Base-by-base conservation (phyloP, 2,329 filamentous ascomycete genomes). In the Colletotrichum viniferum region DNA sequence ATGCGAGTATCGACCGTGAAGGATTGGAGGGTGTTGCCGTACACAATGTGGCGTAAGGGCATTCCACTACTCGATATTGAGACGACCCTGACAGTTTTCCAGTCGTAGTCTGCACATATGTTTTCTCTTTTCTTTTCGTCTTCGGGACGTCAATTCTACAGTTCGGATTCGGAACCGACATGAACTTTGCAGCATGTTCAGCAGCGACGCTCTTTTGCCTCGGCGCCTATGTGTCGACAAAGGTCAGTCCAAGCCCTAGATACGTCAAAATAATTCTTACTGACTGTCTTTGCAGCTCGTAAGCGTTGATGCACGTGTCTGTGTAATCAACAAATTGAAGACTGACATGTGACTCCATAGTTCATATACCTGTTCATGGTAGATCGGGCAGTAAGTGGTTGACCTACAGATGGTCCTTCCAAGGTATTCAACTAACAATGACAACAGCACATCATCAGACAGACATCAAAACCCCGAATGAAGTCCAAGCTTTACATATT, bases 301-400 rank as follows among this genome's bases (percentile, higher is more conserved):
- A 18, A 14, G 65, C 24, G 24, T 10, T 58, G 24, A 18, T 58
- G 6, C n/a, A 52, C n/a, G n/a, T 21, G 43, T 52, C 2, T 21
- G 43, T 52, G 43, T 21, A 21, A 21, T 13, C 10, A 13, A 9
- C 1, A 58, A 7, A 58, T 16, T 4, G 7, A 58, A 58, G 0
- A 30, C 18, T 61, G 28, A 61, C 24, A 61, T 58, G 21, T 58
- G 55, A 58, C 24, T 6, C 21, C n/a, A 7, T 14, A 74, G 73
- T 74, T 74, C 26, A 72, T 74, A 38, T 74, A 74, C 32, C 73
- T 74, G 6, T 74, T 72, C 38, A 74, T 74, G 73, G 73, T 74
- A 28, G 73, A 74, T 16, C 34, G 73, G 7, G 73, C 73, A 48
- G 73, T 72, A 32, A 36, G 72, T 55, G 7, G 13, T 28, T 21